Evolutionary conservation across 108 stramenopile species (phyloP).

Genomic region (Nitzschia sp.): DNA sequence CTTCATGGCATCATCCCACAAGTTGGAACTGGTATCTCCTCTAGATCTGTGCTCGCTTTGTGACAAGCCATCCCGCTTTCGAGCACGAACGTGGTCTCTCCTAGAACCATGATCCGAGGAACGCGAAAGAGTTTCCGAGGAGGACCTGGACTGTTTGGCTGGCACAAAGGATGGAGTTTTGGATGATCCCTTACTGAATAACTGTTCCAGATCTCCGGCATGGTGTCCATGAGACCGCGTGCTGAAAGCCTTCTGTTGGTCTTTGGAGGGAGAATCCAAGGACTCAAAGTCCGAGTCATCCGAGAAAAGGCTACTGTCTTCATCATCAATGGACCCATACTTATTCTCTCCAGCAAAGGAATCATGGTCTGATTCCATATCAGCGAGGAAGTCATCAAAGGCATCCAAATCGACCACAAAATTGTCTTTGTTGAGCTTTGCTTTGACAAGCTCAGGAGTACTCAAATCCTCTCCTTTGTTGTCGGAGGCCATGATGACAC

Average conservation of each 20-base stretch:
- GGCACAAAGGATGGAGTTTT: neutral
- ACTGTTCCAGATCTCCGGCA: neutral
- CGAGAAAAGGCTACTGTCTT: neutral
- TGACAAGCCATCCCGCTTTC: neutral
- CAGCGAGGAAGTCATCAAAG: neutral
- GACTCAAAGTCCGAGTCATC: neutral
- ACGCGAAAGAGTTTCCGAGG: neutral
- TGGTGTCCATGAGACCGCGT: neutral
- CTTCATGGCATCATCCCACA: too few relatives aligned
- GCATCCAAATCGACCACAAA: neutral
- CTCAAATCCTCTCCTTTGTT: neutral
- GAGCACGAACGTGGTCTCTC: neutral
- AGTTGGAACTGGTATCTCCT: neutral
- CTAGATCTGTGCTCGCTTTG: neutral
- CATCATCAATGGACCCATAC: neutral
- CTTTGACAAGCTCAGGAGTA: conserved; percentile 1
- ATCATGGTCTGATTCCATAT: neutral
- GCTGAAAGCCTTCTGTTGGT: neutral
- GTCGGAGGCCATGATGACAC: neutral
- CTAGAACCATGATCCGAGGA: neutral
- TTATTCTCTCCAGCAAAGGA: neutral
- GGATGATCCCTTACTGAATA: neutral
- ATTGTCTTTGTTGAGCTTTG: neutral
- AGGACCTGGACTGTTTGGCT: neutral
- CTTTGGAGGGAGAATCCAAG: neutral